phyloP scores from a whole-genome alignment of 805 yeast genomes.

The Metschnikowia borealis region DNA sequence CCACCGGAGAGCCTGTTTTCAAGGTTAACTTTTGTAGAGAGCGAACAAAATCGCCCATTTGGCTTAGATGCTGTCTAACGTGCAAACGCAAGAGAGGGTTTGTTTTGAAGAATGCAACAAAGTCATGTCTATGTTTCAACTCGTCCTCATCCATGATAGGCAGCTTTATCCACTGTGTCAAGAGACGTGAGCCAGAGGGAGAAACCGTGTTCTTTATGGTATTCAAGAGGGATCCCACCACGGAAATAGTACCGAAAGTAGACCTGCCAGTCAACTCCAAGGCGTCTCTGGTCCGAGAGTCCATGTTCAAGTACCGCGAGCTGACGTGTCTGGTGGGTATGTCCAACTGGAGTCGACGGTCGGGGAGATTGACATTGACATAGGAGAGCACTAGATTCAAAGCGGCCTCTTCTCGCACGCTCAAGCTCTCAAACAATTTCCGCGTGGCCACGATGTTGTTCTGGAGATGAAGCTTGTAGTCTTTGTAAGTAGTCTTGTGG shows the following conservation, averaged over 20 bases:
- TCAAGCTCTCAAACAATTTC: slow-evolving; percentile 31
- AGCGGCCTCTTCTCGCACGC: slow-evolving; percentile 54
- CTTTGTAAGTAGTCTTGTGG: slow-evolving; percentile 33
- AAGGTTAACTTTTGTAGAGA: slow-evolving; percentile 50
- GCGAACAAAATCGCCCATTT: slow-evolving; percentile 55
- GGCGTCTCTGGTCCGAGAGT: slow-evolving; percentile 72
- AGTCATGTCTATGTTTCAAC: slow-evolving; percentile 47
- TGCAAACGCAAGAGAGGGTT: slow-evolving; percentile 19
- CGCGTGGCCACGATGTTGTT: slow-evolving; percentile 34
- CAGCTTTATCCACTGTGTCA: slow-evolving; percentile 76
- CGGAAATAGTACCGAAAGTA: slow-evolving; percentile 43
- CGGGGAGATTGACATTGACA: slow-evolving; percentile 70
- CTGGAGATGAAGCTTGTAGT: slow-evolving; percentile 30
- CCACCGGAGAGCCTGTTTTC: slow-evolving; percentile 30
- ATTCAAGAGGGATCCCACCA: slow-evolving; percentile 68
- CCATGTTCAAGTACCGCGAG: slow-evolving; percentile 64
- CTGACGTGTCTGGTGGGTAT: slow-evolving; percentile 59
- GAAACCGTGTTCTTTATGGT: slow-evolving; percentile 73
- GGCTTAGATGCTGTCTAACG: slow-evolving; percentile 35
- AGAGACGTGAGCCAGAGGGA: slow-evolving; percentile 72
- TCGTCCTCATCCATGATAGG: slow-evolving; percentile 64
- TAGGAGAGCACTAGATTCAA: slow-evolving; percentile 59
- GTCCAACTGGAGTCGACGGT: slow-evolving; percentile 55
- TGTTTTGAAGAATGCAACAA: slow-evolving; percentile 29
- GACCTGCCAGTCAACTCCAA: slow-evolving; percentile 63